Evolutionary conservation across 1,139 yeast species (phyloP).

Genomic region (Zhuliangozyma blackwelliae): DNA sequence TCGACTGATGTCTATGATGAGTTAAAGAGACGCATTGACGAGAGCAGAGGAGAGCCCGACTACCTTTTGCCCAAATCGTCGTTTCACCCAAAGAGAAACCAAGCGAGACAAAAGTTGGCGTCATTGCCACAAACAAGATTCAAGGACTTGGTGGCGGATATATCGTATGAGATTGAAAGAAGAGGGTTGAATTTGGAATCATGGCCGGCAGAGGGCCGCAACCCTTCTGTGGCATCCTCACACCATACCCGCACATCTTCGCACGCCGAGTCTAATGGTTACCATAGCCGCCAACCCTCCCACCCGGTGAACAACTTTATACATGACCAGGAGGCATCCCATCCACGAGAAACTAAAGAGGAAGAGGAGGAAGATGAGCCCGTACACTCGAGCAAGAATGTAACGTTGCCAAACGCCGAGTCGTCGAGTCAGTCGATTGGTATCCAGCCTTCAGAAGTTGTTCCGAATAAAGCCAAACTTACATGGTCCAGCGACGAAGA

Average conservation of each 20-base stretch:
- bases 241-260: not conserved
- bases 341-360: not conserved
- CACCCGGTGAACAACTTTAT: slow-evolving; percentile 3
- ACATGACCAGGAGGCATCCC: slow-evolving; percentile 3
- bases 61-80: slow-evolving; percentile 64
- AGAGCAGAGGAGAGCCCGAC: slow-evolving; percentile 53
- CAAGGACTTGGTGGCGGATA: slow-evolving; percentile 87
- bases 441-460: slow-evolving; percentile 58
- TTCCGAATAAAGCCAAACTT: slow-evolving; percentile 73
- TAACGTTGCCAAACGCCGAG: slow-evolving; percentile 19
- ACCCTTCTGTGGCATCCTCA: slow-evolving; percentile 6
- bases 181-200: slow-evolving; percentile 46
- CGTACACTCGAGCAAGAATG: slow-evolving; percentile 11
- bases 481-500: slow-evolving; percentile 85
- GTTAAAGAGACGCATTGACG: slow-evolving; percentile 65
- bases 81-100: slow-evolving; percentile 92
- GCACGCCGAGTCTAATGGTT: slow-evolving; percentile 5
- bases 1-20: slow-evolving; percentile 95
- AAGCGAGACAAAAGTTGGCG: slow-evolving; percentile 90
- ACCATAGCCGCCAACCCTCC: slow-evolving; percentile 8
- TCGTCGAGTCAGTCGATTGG: slow-evolving; percentile 26
- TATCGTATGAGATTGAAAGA: slow-evolving; percentile 80
- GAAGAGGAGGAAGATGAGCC: slow-evolving; percentile 5
- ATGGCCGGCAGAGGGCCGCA: slow-evolving; percentile 5
- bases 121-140: slow-evolving; percentile 78